These are phyloP conservation scores for Pythium brachiatum DNA, from an alignment of 352 stramenopile species.

Conservation along the genomic window DNA sequence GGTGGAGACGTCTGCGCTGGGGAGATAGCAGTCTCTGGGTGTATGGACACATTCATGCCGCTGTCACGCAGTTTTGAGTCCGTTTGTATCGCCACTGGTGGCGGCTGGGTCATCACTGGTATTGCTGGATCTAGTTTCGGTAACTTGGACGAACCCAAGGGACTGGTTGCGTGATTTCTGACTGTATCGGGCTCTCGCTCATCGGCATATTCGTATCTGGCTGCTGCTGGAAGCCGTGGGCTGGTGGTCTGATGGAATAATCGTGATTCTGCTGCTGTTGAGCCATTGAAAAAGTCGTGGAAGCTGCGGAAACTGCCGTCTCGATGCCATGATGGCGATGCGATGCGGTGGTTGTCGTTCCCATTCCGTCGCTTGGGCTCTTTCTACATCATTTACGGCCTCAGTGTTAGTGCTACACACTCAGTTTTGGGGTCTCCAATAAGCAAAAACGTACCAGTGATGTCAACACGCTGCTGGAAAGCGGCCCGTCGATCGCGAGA, in stretches of 20 bases:
- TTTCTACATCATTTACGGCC: neutral
- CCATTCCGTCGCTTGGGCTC: neutral
- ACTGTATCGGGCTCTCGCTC: neutral
- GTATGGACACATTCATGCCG: neutral
- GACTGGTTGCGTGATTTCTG: too few species aligned
- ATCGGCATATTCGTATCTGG: neutral
- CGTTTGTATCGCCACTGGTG: too few species aligned
- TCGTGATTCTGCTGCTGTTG: neutral
- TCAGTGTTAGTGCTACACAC: neutral
- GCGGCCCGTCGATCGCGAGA: neutral
- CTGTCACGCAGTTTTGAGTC: neutral
- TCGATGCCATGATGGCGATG: constrained; percentile 18
- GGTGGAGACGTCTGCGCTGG: neutral
- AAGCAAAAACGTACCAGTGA: neutral
- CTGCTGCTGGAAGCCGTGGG: neutral
- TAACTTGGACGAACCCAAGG: neutral
- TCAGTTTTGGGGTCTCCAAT: neutral
- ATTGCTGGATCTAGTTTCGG: neutral
- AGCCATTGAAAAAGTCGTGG: constrained; percentile 43
- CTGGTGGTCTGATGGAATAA: neutral
- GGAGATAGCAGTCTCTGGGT: neutral
- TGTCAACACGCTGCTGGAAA: neutral
- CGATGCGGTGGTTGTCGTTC: constrained; percentile 11
- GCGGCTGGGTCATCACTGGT: neutral
- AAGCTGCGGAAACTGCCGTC: constrained; percentile 40